Base-by-base conservation (phyloP, 352 stramenopile species). In the Aphanomyces euteiches region DNA sequence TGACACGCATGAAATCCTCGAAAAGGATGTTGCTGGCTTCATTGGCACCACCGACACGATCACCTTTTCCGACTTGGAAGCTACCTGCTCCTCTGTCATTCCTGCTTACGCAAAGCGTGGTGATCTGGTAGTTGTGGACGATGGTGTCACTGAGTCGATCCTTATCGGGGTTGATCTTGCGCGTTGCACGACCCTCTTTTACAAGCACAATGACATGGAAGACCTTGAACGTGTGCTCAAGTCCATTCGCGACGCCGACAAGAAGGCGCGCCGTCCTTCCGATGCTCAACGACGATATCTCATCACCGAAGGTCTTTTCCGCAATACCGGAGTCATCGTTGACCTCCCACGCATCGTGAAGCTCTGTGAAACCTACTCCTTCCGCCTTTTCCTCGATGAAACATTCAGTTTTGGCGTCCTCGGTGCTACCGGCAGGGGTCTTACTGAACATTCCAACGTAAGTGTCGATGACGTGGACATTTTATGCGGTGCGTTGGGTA, bases 171-270 rank as follows among this genome's bases (percentile, higher is more conserved):
- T 97, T 45, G 95, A 89, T 64, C 80, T 99, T 17, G 95, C 87
- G 34, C 86, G 97, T 48, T 97, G 92, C 69, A 98, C 93, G 37
- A 87, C 98, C 5, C 73, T 93, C 28, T 98, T 93, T 77, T 99
- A 98, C 82, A 95, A 97, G 73, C 97, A 99, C 84, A 99, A 99
- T 79, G 96, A 99, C 78, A 87, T 99, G 74, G 85, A 91, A 12
- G 96, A 99, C 75, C 82, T 99, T 15, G 86, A 97, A 60, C 84
- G 95, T 13, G 85, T 99, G 50, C 84, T 99, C 15, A 80, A 94
- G 75, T 86, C 66, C 50, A 80, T 95, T 38, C 87, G 83, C 56
- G 79, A 85, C 17, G 92, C 93, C 21, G 97, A 99, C 79, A 87
- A 88, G 67, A 88, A 88, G 65, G 79, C 97, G 34, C 81, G 83